Percentiles rank a stretch among this genome's conserved stretches.
Conservation (phyloP, 192 early-diverging fungal genomes). For the Glomus cerebriforme region DNA sequence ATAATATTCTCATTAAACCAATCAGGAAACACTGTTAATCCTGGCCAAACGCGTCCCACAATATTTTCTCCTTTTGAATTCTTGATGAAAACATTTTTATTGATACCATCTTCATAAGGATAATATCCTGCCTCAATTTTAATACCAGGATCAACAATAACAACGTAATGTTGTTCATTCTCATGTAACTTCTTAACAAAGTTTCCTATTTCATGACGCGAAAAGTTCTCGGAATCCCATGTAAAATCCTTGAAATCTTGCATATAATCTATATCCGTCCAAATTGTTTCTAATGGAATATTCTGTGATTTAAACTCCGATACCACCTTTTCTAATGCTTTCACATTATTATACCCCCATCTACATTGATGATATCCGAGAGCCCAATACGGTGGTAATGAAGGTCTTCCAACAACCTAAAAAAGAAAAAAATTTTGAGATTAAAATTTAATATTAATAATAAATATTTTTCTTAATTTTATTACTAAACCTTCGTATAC, state of each 20-base stretch:
- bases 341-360: constrained; percentile 62
- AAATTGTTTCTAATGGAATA: constrained; percentile 67
- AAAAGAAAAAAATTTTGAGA: neutral
- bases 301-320: constrained; percentile 51
- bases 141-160: constrained; percentile 70
- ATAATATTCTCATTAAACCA: constrained; percentile 56
- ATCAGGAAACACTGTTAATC: constrained; percentile 61
- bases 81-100: constrained; percentile 60
- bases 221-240: constrained; percentile 58
- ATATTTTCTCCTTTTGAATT: constrained; percentile 51
- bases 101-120: constrained; percentile 52
- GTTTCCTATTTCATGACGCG: constrained; percentile 47
- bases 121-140: constrained; percentile 49
- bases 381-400: constrained; percentile 63
- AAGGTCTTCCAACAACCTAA: constrained; percentile 54
- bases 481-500: constrained; percentile 56
- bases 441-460: neutral
- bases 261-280: constrained; percentile 79
- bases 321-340: constrained; percentile 56
- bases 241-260: constrained; percentile 63
- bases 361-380: constrained; percentile 67
- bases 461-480: no score
- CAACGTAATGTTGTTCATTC: constrained; percentile 55
- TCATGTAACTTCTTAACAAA: constrained; percentile 49
- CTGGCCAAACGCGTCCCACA: constrained; percentile 63